Conservation (phyloP, 345 rosid species). For the Microthlaspi erraticum region DNA sequence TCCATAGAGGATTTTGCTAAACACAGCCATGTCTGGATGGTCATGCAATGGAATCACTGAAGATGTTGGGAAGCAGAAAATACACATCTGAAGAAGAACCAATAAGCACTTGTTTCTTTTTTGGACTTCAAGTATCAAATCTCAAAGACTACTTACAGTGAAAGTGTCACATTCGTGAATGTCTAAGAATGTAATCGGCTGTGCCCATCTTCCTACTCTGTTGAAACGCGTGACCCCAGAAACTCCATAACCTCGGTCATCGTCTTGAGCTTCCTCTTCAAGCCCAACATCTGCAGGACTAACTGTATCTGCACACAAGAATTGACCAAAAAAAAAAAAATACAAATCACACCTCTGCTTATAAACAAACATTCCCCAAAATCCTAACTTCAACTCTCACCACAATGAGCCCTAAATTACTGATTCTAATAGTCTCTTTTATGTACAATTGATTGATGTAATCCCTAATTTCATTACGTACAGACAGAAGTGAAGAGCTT, state of each 20-base stretch:
- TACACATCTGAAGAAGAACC: constrained; percentile 69
- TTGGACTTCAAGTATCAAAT: too few species aligned
- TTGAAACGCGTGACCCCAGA: constrained; percentile 56
- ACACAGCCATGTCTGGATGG: constrained; percentile 96
- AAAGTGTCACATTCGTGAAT: constrained; percentile 71
- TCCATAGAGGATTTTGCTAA: constrained; percentile 90
- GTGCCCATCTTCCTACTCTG: constrained; percentile 80
- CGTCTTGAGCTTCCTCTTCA: constrained; percentile 66
- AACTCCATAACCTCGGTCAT: constrained; percentile 86
- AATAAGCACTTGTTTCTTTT: too few species aligned
- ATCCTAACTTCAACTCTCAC: constrained; percentile 12
- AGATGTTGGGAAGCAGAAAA: constrained; percentile 94
- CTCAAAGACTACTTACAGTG: constrained; percentile 55
- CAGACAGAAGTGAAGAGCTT: constrained; percentile 1
- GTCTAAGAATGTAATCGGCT: constrained; percentile 85
- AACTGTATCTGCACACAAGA: constrained; percentile 63
- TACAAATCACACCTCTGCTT: constrained; percentile 18
- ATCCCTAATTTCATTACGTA: background rate
- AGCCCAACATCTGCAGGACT: constrained; percentile 86
- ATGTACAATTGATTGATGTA: constrained; percentile 6
- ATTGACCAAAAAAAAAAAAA: background rate
- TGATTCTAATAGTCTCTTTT: background rate
- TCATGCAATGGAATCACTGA: constrained; percentile 94
- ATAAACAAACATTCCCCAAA: constrained; percentile 5
- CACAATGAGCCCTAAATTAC: constrained; percentile 7